Percentiles rank a stretch among this genome's conserved stretches.
These are phyloP conservation scores for Rhizodiscina lignyota DNA, from an alignment of 495 filamentous ascomycete genomes.

Conservation along the genomic window DNA sequence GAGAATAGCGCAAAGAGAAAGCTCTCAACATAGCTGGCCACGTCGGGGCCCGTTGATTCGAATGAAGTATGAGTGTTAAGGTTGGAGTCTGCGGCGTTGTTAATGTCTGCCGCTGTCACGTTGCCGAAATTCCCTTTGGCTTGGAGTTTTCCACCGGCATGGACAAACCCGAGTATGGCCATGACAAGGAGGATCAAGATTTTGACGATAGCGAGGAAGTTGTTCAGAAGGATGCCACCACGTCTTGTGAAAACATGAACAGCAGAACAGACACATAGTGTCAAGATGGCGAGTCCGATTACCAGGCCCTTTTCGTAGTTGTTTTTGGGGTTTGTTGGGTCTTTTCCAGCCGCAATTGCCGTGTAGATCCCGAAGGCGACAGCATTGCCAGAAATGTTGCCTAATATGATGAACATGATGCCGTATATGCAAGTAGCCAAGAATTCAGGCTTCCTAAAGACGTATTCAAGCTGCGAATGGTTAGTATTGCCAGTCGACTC, in stretches of 20 bases:
- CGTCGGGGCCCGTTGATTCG: slow-evolving; percentile 2
- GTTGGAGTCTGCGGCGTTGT: slow-evolving; percentile 29
- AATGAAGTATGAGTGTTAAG: slow-evolving; percentile 16
- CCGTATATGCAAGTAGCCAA: slow-evolving; percentile 28
- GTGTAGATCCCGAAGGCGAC: slow-evolving; percentile 26
- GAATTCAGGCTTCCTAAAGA: slow-evolving; percentile 23
- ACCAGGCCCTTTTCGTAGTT: slow-evolving; percentile 8
- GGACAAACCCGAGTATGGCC: slow-evolving; percentile 22
- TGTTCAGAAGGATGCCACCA: slow-evolving; percentile 33
- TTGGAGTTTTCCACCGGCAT: slow-evolving; percentile 4
- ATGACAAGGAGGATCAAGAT: slow-evolving; percentile 25
- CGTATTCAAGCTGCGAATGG: slow-evolving; percentile 24
- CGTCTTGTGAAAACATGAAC: slow-evolving; percentile 30
- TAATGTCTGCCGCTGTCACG: slow-evolving; percentile 28
- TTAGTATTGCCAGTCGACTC: background rate
- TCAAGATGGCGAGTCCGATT: slow-evolving; percentile 27
- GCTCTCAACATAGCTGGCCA: slow-evolving; percentile 15
- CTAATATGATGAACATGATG: slow-evolving; percentile 30
- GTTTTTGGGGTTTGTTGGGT: too few species aligned
- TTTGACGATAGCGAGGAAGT: slow-evolving; percentile 32
- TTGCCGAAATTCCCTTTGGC: slow-evolving; percentile 19
- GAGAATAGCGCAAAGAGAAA: slow-evolving; percentile 22
- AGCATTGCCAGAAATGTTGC: slow-evolving; percentile 32
- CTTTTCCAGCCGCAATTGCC: slow-evolving; percentile 16
- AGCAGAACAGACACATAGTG: slow-evolving; percentile 23